Percentiles rank a stretch among this genome's conserved stretches.
These are phyloP conservation scores for Alternaria dauci DNA, from an alignment of 2,329 filamentous ascomycete species.

Conservation along the genomic window DNA sequence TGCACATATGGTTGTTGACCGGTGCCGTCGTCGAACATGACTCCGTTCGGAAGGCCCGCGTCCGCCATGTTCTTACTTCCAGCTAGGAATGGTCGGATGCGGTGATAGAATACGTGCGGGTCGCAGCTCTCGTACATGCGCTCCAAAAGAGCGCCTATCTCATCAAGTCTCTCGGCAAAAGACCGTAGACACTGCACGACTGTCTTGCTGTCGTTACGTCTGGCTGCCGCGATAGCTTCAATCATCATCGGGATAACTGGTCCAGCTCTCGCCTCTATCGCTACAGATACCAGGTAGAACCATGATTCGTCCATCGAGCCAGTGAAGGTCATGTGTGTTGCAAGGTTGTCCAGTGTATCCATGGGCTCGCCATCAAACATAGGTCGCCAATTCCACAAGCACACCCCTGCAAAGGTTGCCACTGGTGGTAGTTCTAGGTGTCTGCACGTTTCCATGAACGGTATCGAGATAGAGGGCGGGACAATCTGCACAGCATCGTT, in stretches of 20 bases:
- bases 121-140: conserved; percentile 97
- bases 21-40: conserved; percentile 84
- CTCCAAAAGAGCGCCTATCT: conserved; percentile 78
- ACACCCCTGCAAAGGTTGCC: conserved; percentile 90
- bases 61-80: conserved; percentile 98
- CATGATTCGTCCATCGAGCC: conserved; percentile 96
- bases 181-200: conserved; percentile 80
- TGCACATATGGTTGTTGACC: conserved; percentile 76
- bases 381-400: conserved; percentile 96
- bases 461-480: conserved; percentile 82
- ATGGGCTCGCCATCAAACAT: conserved; percentile 84
- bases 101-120: conserved; percentile 92
- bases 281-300: conserved; percentile 96
- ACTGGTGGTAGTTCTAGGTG: conserved; percentile 88
- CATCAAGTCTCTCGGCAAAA: conserved; percentile 88
- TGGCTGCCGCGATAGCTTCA: conserved; percentile 81
- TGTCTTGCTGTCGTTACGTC: conserved; percentile 71
- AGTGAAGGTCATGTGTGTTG: conserved; percentile 88
- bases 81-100: conserved; percentile 93
- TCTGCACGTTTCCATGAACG: conserved; percentile 78
- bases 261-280: conserved; percentile 90
- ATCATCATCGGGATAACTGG: conserved; percentile 90
- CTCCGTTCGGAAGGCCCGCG: conserved; percentile 85
- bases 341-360: conserved; percentile 85
- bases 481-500: conserved; percentile 60